Percentiles rank a stretch among this genome's conserved stretches.
Evolutionary conservation across 441 rosid genomes (phyloP).

Genomic region (Adansonia gregorii): DNA sequence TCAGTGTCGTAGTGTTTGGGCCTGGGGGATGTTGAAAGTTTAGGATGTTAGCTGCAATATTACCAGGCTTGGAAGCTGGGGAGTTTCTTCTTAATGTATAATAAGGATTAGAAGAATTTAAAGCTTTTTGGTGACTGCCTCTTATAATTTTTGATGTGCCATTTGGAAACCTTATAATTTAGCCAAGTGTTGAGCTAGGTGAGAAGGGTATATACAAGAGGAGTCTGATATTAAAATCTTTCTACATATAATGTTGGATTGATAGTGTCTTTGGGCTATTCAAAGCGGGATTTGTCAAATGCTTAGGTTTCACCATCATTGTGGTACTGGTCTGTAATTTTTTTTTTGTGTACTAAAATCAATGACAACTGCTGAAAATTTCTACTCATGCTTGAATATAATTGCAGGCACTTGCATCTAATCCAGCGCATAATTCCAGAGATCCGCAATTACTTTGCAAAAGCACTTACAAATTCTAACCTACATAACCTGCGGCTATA

Average conservation of each 20-base stretch:
- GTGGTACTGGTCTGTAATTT: not conserved
- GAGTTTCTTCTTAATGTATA: not conserved
- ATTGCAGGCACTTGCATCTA: conserved; percentile 77
- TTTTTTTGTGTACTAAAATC: not conserved
- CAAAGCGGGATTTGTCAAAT: not conserved
- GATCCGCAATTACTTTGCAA: conserved; percentile 77
- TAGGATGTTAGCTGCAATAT: not conserved
- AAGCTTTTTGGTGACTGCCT: not conserved
- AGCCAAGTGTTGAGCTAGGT: not conserved
- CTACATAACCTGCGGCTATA: conserved; percentile 62
- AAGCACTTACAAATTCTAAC: conserved; percentile 75
- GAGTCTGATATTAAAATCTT: not conserved
- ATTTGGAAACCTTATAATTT: not conserved
- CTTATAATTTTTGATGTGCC: not conserved
- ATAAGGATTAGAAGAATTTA: not conserved
- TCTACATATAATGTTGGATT: not conserved
- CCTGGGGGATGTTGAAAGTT: not conserved
- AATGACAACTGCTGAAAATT: conserved; percentile 6
- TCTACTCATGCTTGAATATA: not conserved
- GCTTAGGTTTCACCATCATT: not conserved
- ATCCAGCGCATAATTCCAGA: conserved; percentile 83
- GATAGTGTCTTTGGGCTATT: not conserved
- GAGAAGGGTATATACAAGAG: not conserved
- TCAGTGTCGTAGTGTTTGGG: not conserved
- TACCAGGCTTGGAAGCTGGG: not conserved